Percentiles rank a stretch among this genome's conserved stretches.
These are phyloP conservation scores for Davidsoniella virescens DNA, from an alignment of 2,329 filamentous ascomycete species.

Conservation along the genomic window DNA sequence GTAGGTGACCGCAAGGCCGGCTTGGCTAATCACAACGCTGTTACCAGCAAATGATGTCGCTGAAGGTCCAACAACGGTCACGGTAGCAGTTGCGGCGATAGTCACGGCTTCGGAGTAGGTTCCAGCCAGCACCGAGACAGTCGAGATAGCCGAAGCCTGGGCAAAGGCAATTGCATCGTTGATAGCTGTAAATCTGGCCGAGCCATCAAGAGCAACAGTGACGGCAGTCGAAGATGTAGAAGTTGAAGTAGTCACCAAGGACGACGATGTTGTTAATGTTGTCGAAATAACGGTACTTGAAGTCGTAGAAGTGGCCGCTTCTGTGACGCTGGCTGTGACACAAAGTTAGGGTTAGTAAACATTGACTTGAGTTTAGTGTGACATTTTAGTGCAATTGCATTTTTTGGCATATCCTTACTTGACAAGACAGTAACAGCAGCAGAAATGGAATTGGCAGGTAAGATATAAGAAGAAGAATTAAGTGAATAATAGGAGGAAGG, in stretches of 20 bases:
- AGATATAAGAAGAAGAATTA: not conserved
- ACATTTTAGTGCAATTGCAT: too few species aligned
- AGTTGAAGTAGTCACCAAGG: not conserved
- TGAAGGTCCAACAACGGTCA: slow-evolving; percentile 25
- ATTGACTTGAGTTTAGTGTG: not conserved
- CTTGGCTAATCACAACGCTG: slow-evolving; percentile 21
- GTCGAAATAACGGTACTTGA: not conserved
- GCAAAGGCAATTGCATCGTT: slow-evolving; percentile 27
- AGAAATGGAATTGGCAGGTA: not conserved
- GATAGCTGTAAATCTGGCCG: slow-evolving; percentile 29
- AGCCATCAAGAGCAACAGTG: slow-evolving; percentile 28
- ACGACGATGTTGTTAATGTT: not conserved
- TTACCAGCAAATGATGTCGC: slow-evolving; percentile 18
- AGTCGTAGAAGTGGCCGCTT: not conserved
- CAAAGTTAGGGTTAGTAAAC: not conserved
- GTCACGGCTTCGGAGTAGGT: slow-evolving; percentile 28
- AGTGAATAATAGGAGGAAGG: not conserved
- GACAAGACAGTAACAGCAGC: not conserved
- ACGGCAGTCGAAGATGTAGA: slow-evolving; percentile 17
- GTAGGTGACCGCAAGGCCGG: slow-evolving; percentile 19
- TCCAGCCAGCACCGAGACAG: slow-evolving; percentile 27
- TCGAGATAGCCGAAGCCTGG: slow-evolving; percentile 22
- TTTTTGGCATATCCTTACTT: too few species aligned
- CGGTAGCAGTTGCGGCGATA: slow-evolving; percentile 24
- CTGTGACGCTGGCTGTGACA: not conserved